Percentiles rank a stretch among this genome's conserved stretches.
Conservation (phyloP, 1,284 basidiomycete genomes). For the Cystobasidium sp. region DNA sequence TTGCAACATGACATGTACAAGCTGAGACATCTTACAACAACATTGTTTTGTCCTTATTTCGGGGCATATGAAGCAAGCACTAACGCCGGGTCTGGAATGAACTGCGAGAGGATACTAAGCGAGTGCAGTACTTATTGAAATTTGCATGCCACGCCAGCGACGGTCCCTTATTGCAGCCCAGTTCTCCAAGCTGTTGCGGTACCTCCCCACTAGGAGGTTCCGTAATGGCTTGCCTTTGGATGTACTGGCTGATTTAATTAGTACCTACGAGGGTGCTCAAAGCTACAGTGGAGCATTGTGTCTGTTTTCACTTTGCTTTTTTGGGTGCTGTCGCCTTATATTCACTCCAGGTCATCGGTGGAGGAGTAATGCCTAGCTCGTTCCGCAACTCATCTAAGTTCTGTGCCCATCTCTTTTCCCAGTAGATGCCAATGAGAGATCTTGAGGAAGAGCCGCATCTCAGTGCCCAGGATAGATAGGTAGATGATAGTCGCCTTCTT, state of each 20-base stretch:
- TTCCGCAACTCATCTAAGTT: conserved; percentile 76
- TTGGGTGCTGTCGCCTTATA: conserved; percentile 34
- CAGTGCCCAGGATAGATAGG: conserved; percentile 90
- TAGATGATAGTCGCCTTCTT: conserved; percentile 65
- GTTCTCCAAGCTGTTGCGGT: no score
- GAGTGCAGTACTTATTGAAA: no score
- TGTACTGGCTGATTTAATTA: not conserved
- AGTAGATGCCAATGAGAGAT: conserved; percentile 87
- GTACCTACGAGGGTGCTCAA: not conserved
- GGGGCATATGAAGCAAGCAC: no score
- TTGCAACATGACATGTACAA: no score
- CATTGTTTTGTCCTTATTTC: no score
- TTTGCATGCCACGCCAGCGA: no score
- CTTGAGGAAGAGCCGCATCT: conserved; percentile 69
- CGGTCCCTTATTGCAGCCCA: no score
- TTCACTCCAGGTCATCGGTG: conserved; percentile 59
- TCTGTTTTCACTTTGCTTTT: not conserved
- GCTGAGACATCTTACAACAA: no score
- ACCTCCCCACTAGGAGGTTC: no score
- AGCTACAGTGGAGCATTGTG: not conserved
- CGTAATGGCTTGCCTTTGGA: no score
- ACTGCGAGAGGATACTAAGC: no score
- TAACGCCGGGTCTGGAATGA: no score
- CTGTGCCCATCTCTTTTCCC: conserved; percentile 93
- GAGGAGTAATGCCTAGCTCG: conserved; percentile 71